Base-by-base conservation (phyloP, 192 early-diverging fungal genomes). In the Rhizophagus sp. region DNA sequence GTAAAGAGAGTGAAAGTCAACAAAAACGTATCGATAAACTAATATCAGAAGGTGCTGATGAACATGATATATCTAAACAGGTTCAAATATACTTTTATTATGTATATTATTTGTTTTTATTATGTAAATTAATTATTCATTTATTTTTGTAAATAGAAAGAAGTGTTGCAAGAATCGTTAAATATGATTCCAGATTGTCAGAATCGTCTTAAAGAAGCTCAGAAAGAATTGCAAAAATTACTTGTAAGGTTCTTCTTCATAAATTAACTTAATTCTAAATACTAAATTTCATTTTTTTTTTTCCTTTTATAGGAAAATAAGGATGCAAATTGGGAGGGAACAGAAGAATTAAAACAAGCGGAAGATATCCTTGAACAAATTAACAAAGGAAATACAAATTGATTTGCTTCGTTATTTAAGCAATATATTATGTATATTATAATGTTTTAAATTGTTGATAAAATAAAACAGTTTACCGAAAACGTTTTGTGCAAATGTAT, bases 151-250 rank as follows among this genome's bases (percentile, higher is more conserved):
- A 64, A 33, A 47, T 83, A 89, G 89, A 84, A 88, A 52, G 89
- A 90, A 76, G 90, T 91, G 15, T 84, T 91, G 15, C 85, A 87
- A 17, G 90, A 91, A 70, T 89, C 90, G n/a, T 67, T 83, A 57
- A 81, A 85, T 24, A 91, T 91, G 89, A 82, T 91, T 27, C 90
- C 89, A 13, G 90, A 91, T 76, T 86, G 87, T 57, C 82, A 91
- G 63, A 86, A 87, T 24, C 82, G 90, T 66, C 81, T 83, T 49
- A 84, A 80, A 67, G 82, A 71, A 25, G 89, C 90, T 24, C 79
- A 82, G 24, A 79, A 87, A 41, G 89, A 88, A 64, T 81, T 91
- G 2, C 73, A 81, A 41, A 83, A 85, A 64, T 61, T 83, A 41
- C 78, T 87, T 24, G 89, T 90, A 88, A 81, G 82, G 64, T 44